Evolutionary conservation across 2,329 filamentous ascomycete species (phyloP).

Genomic region (Cyclaneusma minus): DNA sequence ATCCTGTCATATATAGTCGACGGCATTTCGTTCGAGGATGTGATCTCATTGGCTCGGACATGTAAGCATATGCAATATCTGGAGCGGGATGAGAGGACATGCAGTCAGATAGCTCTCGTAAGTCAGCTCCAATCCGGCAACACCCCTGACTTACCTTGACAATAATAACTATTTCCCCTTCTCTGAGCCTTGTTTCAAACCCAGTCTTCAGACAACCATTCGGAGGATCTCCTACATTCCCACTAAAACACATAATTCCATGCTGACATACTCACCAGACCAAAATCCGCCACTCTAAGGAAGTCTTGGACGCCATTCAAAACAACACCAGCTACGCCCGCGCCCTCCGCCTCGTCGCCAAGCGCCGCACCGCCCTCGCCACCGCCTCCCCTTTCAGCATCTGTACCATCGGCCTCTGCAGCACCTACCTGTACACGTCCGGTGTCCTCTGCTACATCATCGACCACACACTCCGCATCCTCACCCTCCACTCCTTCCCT

Average conservation of each 20-base stretch:
- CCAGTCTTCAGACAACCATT: constrained; percentile 5
- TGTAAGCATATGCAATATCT: constrained; percentile 13
- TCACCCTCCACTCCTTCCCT: constrained; percentile 42
- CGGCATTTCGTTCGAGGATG: constrained; percentile 15
- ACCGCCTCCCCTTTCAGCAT: constrained; percentile 46
- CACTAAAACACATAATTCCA: not conserved
- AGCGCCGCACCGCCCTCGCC: constrained; percentile 43
- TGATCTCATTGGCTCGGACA: constrained; percentile 13
- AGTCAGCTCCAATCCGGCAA: constrained; percentile 5
- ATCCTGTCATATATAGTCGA: constrained; percentile 13
- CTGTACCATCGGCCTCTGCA: constrained; percentile 40
- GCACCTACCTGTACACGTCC: constrained; percentile 44
- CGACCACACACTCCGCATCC: constrained; percentile 35
- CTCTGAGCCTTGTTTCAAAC: constrained; percentile 6
- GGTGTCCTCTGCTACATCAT: constrained; percentile 50
- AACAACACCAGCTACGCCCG: constrained; percentile 24
- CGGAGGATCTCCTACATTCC: not conserved
- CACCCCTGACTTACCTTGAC: too few species aligned
- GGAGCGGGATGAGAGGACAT: constrained; percentile 15
- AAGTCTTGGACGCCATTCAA: constrained; percentile 10
- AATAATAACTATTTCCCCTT: too few species aligned
- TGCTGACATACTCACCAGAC: constrained; percentile 2
- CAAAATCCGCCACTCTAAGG: constrained; percentile 14
- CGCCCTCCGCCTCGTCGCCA: constrained; percentile 43
- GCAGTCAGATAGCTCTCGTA: constrained; percentile 14